These are phyloP conservation scores for Tetrahymena elliotti DNA, from an alignment of 73 alveolate species.

Conservation along the genomic window DNA sequence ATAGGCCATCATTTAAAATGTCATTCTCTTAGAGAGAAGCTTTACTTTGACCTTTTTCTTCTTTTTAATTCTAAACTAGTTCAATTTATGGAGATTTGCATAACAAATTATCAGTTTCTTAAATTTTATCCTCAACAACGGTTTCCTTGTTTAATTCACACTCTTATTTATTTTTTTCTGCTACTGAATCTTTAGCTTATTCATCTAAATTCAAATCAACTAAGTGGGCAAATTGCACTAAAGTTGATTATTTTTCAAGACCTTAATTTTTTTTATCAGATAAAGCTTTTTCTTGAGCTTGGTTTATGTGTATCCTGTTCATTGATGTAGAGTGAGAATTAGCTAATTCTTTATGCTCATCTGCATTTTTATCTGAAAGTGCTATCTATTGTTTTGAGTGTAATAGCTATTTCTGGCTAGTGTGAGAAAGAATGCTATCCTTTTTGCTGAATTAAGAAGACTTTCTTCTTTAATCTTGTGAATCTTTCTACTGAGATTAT, in stretches of 20 bases:
- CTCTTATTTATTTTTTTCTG: background rate
- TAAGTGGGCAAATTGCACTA: background rate
- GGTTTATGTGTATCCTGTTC: background rate
- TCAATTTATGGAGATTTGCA: background rate
- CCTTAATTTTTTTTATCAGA: background rate
- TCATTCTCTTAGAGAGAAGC: background rate
- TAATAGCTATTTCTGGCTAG: background rate
- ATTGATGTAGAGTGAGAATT: background rate
- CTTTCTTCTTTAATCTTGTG: background rate
- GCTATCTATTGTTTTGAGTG: background rate
- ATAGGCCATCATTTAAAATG: background rate
- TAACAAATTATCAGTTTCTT: background rate
- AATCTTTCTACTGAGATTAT: background rate
- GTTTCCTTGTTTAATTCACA: background rate
- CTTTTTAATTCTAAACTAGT: background rate
- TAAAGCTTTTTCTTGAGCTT: background rate
- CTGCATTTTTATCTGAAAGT: background rate
- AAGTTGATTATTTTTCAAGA: background rate
- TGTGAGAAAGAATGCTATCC: background rate
- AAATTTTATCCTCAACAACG: background rate
- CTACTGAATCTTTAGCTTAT: background rate
- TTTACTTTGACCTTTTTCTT: background rate
- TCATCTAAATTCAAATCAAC: background rate
- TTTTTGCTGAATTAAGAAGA: background rate
- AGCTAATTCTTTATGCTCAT: background rate